These are phyloP conservation scores for Nicotiana tabacum DNA, from an alignment of 257 asterid genomes.

Conservation along the genomic window DNA sequence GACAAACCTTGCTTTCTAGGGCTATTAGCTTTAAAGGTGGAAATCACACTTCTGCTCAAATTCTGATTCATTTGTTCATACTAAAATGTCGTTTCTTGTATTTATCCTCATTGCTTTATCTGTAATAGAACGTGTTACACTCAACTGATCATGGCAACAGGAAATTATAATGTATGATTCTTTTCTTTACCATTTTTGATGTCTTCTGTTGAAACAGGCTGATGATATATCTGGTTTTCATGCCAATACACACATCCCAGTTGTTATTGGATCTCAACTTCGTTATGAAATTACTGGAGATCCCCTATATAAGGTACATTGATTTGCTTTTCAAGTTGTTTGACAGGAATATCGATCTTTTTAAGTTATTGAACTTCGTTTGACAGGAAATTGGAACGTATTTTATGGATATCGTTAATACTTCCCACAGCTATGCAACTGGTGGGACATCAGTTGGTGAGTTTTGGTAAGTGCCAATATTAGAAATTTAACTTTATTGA, in stretches of 20 bases:
- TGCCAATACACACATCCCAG: conserved; percentile 86
- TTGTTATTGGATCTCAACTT: conserved; percentile 84
- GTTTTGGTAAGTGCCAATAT: conserved; percentile 46
- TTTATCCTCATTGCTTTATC: not conserved
- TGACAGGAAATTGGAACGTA: conserved; percentile 70
- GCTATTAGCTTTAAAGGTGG: conserved; percentile 72
- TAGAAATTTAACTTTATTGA: not conserved
- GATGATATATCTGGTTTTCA: conserved; percentile 74
- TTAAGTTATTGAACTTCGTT: not conserved
- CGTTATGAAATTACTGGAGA: conserved; percentile 93
- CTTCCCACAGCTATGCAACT: conserved; percentile 87
- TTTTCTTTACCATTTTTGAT: not conserved
- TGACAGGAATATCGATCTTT: not conserved
- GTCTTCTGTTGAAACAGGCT: conserved; percentile 38
- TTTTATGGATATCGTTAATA: conserved; percentile 77
- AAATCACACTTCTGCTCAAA: not conserved
- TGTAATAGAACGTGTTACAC: not conserved
- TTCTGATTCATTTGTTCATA: not conserved
- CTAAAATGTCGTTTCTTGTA: not conserved
- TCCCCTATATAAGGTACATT: conserved; percentile 58
- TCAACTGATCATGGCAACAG: not conserved
- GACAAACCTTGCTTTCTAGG: conserved; percentile 97
- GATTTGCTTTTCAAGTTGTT: not conserved
- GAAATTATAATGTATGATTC: not conserved
- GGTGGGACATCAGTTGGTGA: conserved; percentile 87